Evolutionary conservation across 805 yeast species (phyloP).

Genomic region (Candida multigemmis): DNA sequence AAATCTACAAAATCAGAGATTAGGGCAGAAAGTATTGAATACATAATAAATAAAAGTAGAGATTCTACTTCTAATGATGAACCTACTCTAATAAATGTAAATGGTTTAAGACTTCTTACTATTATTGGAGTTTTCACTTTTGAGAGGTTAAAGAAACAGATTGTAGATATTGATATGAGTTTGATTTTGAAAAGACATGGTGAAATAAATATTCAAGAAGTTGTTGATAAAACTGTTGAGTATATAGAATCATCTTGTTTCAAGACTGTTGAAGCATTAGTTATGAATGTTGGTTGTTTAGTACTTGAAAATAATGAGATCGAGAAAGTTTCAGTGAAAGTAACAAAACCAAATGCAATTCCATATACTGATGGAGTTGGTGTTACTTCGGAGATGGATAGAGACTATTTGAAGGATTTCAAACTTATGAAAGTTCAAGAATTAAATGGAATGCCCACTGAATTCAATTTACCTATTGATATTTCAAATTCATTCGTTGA

Average conservation of each 20-base stretch:
- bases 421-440: conserved; percentile 8
- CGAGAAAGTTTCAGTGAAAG: conserved; percentile 43
- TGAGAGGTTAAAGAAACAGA: conserved; percentile 77
- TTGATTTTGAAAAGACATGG: conserved; percentile 15
- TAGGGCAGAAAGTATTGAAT: conserved; percentile 42
- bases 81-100: conserved; percentile 27
- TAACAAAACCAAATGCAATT: conserved; percentile 83
- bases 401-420: conserved; percentile 26
- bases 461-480: conserved; percentile 25
- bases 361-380: conserved; percentile 87
- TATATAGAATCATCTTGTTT: conserved; percentile 76
- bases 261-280: conserved; percentile 91
- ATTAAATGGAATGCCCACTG: conserved; percentile 3
- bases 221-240: conserved; percentile 39
- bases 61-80: conserved; percentile 3
- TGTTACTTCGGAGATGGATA: conserved; percentile 53
- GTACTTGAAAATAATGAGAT: conserved; percentile 33
- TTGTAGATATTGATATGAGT: conserved; percentile 52
- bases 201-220: conserved; percentile 27
- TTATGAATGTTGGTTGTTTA: conserved; percentile 57
- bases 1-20: conserved; percentile 48
- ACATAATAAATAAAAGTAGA: conserved; percentile 25
- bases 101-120: conserved; percentile 51
- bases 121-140: conserved; percentile 91
- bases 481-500: conserved; percentile 5